Conservation (phyloP, 345 rosid genomes). For the Syzygium aromaticum region DNA sequence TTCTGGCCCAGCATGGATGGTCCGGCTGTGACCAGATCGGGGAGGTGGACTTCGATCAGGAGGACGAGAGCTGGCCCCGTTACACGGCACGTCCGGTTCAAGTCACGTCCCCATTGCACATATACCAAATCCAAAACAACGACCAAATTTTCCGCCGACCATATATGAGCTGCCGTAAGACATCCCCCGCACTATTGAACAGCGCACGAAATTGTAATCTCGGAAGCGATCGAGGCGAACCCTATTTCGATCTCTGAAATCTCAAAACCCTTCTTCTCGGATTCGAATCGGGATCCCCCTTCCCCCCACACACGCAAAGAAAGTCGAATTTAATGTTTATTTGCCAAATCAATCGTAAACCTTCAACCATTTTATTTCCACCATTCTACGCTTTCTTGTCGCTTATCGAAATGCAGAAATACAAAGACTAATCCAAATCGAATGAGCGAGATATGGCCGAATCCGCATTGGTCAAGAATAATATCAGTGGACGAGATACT, state of each 20-base stretch:
- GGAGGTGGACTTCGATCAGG: too few relatives aligned
- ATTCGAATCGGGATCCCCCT: not conserved
- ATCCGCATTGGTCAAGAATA: not conserved
- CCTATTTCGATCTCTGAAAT: accelerated
- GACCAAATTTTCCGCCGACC: accelerated
- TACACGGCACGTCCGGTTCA: not conserved
- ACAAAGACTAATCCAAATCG: not conserved
- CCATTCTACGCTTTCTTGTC: not conserved
- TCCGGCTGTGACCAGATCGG: accelerated
- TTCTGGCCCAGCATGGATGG: not conserved
- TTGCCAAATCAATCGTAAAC: not conserved
- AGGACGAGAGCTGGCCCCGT: not conserved
- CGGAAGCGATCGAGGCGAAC: not conserved
- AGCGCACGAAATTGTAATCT: not conserved
- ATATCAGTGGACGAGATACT: not conserved
- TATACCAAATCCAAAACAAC: not conserved
- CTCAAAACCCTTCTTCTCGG: not conserved
- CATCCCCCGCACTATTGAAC: not conserved
- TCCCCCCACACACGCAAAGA: not conserved
- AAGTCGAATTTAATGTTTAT: not conserved
- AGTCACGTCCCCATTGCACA: accelerated
- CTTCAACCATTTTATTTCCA: not conserved
- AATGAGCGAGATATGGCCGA: not conserved
- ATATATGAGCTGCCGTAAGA: accelerated
- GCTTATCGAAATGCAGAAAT: not conserved